Evolutionary conservation across 1,284 basidiomycete species (phyloP).

Genomic region (Ustilago loliicola): DNA sequence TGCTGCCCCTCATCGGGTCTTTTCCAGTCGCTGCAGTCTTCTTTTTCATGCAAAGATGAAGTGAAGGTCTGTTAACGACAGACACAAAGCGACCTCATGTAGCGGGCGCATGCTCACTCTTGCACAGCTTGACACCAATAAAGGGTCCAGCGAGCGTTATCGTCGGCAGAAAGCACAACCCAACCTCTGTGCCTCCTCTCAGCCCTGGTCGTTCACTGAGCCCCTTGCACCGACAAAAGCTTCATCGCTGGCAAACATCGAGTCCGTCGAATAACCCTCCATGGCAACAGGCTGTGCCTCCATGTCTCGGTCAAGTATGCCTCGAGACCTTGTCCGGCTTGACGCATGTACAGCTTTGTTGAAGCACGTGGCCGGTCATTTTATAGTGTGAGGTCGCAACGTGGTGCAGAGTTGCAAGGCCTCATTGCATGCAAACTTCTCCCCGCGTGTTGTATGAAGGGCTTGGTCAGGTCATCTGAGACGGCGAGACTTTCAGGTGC

Average conservation of each 20-base stretch:
- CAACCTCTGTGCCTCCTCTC: neutral
- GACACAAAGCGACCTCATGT: neutral
- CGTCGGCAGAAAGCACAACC: neutral
- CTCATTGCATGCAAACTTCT: neutral
- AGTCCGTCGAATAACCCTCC: neutral
- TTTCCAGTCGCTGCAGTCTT: neutral
- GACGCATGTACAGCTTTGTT: conserved; percentile 1
- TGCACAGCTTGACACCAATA: neutral
- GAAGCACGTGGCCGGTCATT: neutral
- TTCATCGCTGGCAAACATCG: neutral
- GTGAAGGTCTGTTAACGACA: neutral
- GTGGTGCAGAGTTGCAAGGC: neutral
- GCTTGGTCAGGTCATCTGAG: neutral
- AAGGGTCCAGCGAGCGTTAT: neutral
- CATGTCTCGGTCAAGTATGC: neutral
- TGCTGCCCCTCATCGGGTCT: neutral
- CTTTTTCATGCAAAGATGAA: neutral
- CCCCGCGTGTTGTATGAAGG: neutral
- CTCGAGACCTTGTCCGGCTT: neutral
- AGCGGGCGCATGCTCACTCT: neutral
- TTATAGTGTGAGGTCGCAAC: neutral
- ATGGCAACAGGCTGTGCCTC: conserved; percentile 7
- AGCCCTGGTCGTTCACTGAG: neutral
- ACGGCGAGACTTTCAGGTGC: too few species aligned
- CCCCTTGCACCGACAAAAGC: neutral